Conservation (phyloP, 352 stramenopile species). For the Phytopythium oedochilum region DNA sequence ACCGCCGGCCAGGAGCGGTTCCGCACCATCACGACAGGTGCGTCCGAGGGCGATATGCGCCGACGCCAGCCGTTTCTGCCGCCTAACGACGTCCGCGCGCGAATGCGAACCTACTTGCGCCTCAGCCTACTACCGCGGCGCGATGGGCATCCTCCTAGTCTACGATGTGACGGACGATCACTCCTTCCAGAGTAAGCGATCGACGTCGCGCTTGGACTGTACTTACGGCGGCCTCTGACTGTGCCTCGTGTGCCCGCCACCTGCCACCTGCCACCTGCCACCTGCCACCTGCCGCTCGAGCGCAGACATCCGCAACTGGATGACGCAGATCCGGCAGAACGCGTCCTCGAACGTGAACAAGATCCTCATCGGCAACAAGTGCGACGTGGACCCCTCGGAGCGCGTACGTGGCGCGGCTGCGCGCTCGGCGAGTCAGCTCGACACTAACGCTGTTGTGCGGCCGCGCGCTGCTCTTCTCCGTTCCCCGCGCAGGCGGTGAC, state of each 20-base stretch:
- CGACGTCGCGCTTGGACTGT: neutral
- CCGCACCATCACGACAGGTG: constrained; percentile 83
- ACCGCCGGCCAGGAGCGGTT: constrained; percentile 87
- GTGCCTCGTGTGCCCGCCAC: neutral
- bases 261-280: too few species aligned
- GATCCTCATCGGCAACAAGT: constrained; percentile 99
- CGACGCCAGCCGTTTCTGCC: too few species aligned
- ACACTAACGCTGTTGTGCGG: constrained; percentile 7
- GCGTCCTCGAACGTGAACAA: constrained; percentile 99
- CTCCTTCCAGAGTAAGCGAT: constrained; percentile 83
- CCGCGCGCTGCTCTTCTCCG: constrained; percentile 3
- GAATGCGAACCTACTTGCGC: neutral
- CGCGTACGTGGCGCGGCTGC: constrained; percentile 59
- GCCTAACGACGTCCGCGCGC: too few species aligned
- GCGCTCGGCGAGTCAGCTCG: too few species aligned
- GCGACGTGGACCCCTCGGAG: constrained; percentile 95
- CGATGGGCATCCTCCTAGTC: constrained; percentile 90
- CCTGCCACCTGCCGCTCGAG: neutral
- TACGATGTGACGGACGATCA: constrained; percentile 93
- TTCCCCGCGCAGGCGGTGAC: constrained; percentile 72
- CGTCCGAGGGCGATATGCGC: neutral
- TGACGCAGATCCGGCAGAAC: constrained; percentile 95
- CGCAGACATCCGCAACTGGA: constrained; percentile 88
- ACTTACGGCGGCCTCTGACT: neutral
- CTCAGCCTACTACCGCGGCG: constrained; percentile 88